Evolutionary conservation across 129 eudicot genomes (phyloP).

Genomic region (Artemisia tridentata): DNA sequence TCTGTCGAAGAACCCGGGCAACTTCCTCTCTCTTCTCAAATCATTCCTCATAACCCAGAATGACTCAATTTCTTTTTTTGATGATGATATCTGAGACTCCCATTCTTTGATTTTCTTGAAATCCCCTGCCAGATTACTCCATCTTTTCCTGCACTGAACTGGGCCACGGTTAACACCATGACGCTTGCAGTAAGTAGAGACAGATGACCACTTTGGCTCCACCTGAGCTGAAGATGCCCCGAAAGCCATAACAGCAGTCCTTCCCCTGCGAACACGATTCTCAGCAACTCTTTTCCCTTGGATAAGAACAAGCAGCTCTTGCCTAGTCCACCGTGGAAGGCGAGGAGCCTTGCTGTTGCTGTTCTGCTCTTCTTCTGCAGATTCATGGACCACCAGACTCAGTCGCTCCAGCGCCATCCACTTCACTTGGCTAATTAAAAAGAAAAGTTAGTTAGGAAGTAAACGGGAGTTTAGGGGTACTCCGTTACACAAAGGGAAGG

Average conservation of each 20-base stretch:
- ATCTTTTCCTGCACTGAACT: slow-evolving; percentile 91
- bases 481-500: background rate
- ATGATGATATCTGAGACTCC: slow-evolving; percentile 40
- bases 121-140: slow-evolving; percentile 92
- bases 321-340: slow-evolving; percentile 72
- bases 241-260: slow-evolving; percentile 41
- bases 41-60: slow-evolving; percentile 90
- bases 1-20: slow-evolving; percentile 85
- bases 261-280: slow-evolving; percentile 70
- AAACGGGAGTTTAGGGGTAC: slow-evolving; percentile 38
- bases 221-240: slow-evolving; percentile 44
- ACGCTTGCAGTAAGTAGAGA: slow-evolving; percentile 75
- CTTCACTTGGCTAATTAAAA: slow-evolving; percentile 6
- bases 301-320: slow-evolving; percentile 61
- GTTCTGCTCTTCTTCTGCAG: slow-evolving; percentile 23
- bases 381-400: slow-evolving; percentile 35
- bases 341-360: slow-evolving; percentile 33
- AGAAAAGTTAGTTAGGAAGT: too few species aligned
- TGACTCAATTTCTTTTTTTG: slow-evolving; percentile 52
- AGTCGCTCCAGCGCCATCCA: slow-evolving; percentile 57
- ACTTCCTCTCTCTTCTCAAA: slow-evolving; percentile 73
- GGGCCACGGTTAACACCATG: slow-evolving; percentile 94
- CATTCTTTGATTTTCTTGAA: slow-evolving; percentile 85
- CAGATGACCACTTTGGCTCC: slow-evolving; percentile 90
- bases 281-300: slow-evolving; percentile 72